These are phyloP conservation scores for Anthostomella pinea DNA, from an alignment of 2,329 filamentous ascomycete species.

Conservation along the genomic window DNA sequence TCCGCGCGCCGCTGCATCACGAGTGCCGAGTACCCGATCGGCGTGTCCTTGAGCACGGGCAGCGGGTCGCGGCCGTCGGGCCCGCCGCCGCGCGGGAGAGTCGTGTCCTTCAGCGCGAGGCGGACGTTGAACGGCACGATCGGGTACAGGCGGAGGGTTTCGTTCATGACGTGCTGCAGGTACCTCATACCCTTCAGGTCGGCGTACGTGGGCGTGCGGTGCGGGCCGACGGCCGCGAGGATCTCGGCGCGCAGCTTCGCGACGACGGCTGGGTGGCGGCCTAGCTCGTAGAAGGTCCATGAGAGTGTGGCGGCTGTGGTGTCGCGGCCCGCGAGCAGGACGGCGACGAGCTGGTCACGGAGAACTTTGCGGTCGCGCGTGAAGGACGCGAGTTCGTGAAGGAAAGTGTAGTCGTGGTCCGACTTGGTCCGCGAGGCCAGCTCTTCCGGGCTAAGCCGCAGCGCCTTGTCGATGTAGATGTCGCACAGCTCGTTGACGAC, in stretches of 20 bases:
- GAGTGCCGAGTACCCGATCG: slow-evolving; percentile 65
- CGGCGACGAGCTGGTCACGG: slow-evolving; percentile 78
- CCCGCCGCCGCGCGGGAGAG: slow-evolving; percentile 69
- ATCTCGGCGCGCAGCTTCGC: slow-evolving; percentile 73
- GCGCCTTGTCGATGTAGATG: slow-evolving; percentile 71
- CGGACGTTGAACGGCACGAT: slow-evolving; percentile 78
- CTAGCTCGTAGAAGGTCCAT: slow-evolving; percentile 81
- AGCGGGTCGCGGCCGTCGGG: slow-evolving; percentile 60
- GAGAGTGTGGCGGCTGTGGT: slow-evolving; percentile 81
- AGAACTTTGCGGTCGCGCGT: slow-evolving; percentile 70
- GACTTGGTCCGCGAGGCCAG: slow-evolving; percentile 70
- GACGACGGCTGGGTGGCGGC: slow-evolving; percentile 65
- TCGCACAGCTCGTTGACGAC: slow-evolving; percentile 74
- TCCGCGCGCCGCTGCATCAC: slow-evolving; percentile 70
- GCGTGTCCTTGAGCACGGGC: slow-evolving; percentile 62
- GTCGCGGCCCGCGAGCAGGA: slow-evolving; percentile 82
- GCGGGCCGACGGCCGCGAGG: slow-evolving; percentile 59
- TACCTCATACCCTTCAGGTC: slow-evolving; percentile 89
- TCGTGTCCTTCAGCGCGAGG: slow-evolving; percentile 68
- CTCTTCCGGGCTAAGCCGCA: slow-evolving; percentile 67
- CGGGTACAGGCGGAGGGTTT: slow-evolving; percentile 75
- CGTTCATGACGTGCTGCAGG: slow-evolving; percentile 69
- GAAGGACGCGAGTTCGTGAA: slow-evolving; percentile 79
- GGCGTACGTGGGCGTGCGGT: slow-evolving; percentile 65
- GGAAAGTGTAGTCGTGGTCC: slow-evolving; percentile 75